phyloP scores from a whole-genome alignment of 2,329 filamentous ascomycete genomes.

The Epichloe coenophiala region DNA sequence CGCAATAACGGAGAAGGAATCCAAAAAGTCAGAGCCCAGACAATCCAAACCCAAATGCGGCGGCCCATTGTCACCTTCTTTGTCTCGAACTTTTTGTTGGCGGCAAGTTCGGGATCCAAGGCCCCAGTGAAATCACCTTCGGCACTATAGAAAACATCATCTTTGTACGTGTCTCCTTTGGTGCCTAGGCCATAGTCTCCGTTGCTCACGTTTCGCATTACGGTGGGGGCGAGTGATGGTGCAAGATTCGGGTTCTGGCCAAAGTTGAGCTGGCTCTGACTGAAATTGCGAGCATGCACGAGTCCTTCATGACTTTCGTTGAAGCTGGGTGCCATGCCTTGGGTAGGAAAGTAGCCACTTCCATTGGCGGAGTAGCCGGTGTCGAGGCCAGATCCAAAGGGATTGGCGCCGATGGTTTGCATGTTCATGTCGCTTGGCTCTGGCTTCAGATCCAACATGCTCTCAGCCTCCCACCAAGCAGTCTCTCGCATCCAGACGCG shows the following conservation, averaged over 20 bases:
- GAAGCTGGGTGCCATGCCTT: constrained; percentile 45
- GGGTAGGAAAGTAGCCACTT: constrained; percentile 57
- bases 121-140: constrained; percentile 55
- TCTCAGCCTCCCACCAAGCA: constrained; percentile 97
- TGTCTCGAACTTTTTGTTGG: constrained; percentile 63
- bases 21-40: constrained; percentile 86
- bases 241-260: constrained; percentile 25
- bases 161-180: constrained; percentile 70
- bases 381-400: constrained; percentile 40
- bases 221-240: constrained; percentile 49
- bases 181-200: constrained; percentile 83
- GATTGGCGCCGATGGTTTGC: constrained; percentile 31
- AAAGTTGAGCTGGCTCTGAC: constrained; percentile 40
- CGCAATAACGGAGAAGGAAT: constrained; percentile 76
- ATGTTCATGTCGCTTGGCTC: constrained; percentile 27
- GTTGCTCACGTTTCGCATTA: constrained; percentile 40
- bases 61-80: constrained; percentile 49
- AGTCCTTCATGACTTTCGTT: constrained; percentile 64
- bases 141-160: constrained; percentile 59
- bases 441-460: constrained; percentile 81
- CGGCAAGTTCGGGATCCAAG: constrained; percentile 65
- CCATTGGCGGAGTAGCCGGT: constrained; percentile 55
- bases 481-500: constrained; percentile 90
- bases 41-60: constrained; percentile 65
- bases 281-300: constrained; percentile 43